These are phyloP conservation scores for Penicillium herquei DNA, from an alignment of 495 filamentous ascomycete species.

Conservation along the genomic window DNA sequence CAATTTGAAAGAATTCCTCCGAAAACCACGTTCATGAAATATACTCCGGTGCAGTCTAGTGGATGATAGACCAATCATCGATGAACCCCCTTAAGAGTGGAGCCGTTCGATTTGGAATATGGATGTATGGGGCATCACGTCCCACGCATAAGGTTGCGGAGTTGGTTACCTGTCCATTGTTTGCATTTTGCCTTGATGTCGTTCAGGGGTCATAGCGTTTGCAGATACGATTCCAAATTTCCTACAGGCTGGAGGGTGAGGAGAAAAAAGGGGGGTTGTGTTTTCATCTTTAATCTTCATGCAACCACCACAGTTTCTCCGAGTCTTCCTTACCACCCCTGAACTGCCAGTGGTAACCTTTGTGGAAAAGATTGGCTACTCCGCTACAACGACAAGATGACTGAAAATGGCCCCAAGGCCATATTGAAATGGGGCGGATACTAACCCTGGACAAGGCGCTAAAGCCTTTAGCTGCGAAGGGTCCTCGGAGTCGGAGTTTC, in stretches of 20 bases:
- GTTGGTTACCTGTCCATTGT: not conserved
- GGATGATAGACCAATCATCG: conserved; percentile 10
- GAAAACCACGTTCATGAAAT: not conserved
- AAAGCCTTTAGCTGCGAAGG: no score
- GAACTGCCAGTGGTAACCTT: not conserved
- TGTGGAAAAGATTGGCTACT: not conserved
- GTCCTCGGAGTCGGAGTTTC: no score
- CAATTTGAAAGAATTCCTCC: not conserved
- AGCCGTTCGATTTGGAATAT: conserved; percentile 21
- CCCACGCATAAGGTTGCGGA: conserved; percentile 1
- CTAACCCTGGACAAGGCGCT: no score
- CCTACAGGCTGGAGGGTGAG: not conserved
- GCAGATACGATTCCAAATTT: conserved; percentile 6
- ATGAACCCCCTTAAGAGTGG: conserved; percentile 3
- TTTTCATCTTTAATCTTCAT: not conserved
- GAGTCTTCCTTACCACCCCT: not conserved
- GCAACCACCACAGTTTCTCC: conserved; percentile 3
- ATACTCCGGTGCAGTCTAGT: not conserved
- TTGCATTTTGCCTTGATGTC: conserved; percentile 6
- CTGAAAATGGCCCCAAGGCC: no score
- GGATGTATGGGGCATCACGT: conserved; percentile 9
- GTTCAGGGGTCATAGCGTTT: conserved; percentile 7
- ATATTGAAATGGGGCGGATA: no score
- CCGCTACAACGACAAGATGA: no score
- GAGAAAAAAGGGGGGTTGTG: not conserved